These are phyloP conservation scores for Piper longum DNA, from an alignment of 164 flowering plant genomes.

Conservation along the genomic window DNA sequence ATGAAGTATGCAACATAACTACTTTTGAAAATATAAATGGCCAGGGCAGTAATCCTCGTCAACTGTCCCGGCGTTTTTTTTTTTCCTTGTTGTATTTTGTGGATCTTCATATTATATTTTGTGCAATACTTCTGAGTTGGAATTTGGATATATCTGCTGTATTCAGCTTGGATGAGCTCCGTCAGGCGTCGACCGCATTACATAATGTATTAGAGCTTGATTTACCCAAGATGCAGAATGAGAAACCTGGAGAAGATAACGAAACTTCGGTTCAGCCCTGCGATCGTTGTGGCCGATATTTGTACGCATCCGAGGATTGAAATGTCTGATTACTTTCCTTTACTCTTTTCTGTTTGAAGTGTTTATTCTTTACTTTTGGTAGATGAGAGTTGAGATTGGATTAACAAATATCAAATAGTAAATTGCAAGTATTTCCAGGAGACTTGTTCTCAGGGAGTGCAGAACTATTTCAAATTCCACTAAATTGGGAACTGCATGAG, in stretches of 20 bases:
- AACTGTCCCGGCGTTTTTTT: neutral
- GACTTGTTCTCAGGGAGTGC: too few species aligned
- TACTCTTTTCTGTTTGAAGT: too few species aligned
- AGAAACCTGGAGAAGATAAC: slow-evolving; percentile 28
- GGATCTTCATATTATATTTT: neutral
- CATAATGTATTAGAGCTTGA: slow-evolving; percentile 60
- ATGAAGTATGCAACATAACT: neutral
- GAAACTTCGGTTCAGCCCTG: neutral
- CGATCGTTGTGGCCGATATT: slow-evolving; percentile 12
- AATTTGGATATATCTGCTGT: neutral
- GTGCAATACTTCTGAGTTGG: neutral
- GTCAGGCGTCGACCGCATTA: slow-evolving; percentile 64
- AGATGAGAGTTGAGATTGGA: too few species aligned
- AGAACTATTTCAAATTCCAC: too few species aligned
- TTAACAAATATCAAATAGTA: too few species aligned
- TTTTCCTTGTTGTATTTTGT: neutral
- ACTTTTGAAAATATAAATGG: neutral
- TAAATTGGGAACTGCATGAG: too few species aligned
- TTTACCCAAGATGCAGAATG: slow-evolving; percentile 53
- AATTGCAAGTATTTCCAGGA: too few species aligned
- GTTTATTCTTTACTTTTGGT: too few species aligned
- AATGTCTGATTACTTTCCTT: neutral
- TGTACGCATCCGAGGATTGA: slow-evolving; percentile 17
- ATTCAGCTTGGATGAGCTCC: slow-evolving; percentile 71
- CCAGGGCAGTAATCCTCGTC: neutral